Base-by-base conservation (phyloP, 805 yeast species). In the Tetrapisispora namnaoensis region DNA sequence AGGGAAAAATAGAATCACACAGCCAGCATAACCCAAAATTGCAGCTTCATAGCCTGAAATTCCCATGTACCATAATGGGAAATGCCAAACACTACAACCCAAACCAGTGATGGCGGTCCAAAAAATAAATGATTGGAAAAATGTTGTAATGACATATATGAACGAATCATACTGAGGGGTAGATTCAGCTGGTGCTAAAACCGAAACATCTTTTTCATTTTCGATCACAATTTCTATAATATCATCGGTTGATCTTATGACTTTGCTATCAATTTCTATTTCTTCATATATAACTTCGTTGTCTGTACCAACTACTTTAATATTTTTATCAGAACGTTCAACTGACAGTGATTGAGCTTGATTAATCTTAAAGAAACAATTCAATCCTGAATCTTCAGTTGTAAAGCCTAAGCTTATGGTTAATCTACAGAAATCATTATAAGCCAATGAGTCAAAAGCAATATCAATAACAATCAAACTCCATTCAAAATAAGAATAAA, bases 1-100 rank as follows among this genome's bases (percentile, higher is more conserved):
- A 16, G 79, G 73, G 16, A 82, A 54, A 4, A 67, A 66, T 27
- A 84, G 67, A 2, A 85, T 38, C 14, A 82, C 51, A 1, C 95
- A 88, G 3, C 85, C 74, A 11, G 80, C 47, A 37, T 81, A 70
- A 21, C 80, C 69, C 7, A 79, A 61, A 43, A 87, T 72, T 2
- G 80, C 75, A 0, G 84, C 84, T 68, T 93, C 99, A 63, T 86
- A 90, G 4, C 99, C 99, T 1, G 95, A 85, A 42, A 93, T 83
- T 7, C 97, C 98, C 97, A 93, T 89, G 62, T 85, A 78, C 99
- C 99, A 93, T 53, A 93, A 72, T 11, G 99, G 99, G 74, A 93
- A 93, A 70, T 86, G 87, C 99, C 99, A 93, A 45, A 93, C 81
- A 60, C 93, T 81, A 49, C 93, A 76, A 41, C 88, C 83, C 51